Conservation (phyloP, 129 eudicot species). For the Cynara cardunculus region DNA sequence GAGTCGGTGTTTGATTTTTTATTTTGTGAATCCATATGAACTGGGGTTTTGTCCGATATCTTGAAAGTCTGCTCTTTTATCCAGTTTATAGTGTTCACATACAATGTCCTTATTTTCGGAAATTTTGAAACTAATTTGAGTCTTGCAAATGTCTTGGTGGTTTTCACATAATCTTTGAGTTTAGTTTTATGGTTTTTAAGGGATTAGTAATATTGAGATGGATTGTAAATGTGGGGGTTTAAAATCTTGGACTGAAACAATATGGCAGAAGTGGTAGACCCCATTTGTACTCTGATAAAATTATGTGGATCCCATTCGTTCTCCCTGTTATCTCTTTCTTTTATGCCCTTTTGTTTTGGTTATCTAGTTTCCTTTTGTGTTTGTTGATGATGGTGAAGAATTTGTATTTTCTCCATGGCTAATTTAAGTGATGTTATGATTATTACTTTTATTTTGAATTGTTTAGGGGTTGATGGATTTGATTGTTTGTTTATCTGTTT, state of each 20-base stretch:
- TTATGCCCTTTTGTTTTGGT: constrained; percentile 9
- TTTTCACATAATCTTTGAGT: neutral
- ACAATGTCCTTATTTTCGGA: neutral
- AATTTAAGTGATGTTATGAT: neutral
- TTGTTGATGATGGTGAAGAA: constrained; percentile 11
- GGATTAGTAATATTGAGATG: constrained; percentile 12
- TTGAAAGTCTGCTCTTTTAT: neutral
- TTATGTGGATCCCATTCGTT: constrained; percentile 55
- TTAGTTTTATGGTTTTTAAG: constrained; percentile 7
- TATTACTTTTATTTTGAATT: neutral
- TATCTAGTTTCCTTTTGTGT: constrained; percentile 10
- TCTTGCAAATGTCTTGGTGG: constrained; percentile 3
- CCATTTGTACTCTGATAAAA: constrained; percentile 28
- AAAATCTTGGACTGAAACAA: constrained; percentile 20
- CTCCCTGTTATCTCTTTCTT: constrained; percentile 38
- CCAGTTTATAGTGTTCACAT: constrained; percentile 5
- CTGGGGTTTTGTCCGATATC: constrained; percentile 15
- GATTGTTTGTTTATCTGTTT: constrained; percentile 4
- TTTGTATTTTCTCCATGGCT: constrained; percentile 4
- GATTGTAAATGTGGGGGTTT: constrained; percentile 20
- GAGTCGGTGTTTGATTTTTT: constrained; percentile 18
- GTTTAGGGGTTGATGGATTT: constrained; percentile 14
- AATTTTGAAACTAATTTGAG: neutral
- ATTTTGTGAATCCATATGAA: constrained; percentile 14
- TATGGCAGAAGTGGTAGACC: constrained; percentile 31